Evolutionary conservation across 2,329 filamentous ascomycete genomes (phyloP).

Genomic region (Calycina marina): DNA sequence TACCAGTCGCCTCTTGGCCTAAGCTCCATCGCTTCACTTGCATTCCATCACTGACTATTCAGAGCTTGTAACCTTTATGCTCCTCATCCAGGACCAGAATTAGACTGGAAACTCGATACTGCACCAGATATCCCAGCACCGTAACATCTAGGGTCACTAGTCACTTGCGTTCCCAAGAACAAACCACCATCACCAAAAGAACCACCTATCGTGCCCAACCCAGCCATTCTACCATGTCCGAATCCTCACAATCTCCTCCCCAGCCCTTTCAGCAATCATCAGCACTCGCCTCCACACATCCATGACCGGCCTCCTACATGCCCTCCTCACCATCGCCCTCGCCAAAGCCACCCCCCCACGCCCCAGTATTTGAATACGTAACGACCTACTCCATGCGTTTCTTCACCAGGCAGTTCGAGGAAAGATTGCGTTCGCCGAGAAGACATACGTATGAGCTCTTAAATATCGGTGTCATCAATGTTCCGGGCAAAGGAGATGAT

Average conservation of each 20-base stretch:
- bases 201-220: neutral
- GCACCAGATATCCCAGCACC: neutral
- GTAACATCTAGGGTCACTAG: neutral
- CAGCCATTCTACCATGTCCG: slow-evolving; percentile 1
- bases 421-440: slow-evolving; percentile 12
- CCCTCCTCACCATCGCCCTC: slow-evolving; percentile 9
- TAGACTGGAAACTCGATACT: slow-evolving; percentile 7
- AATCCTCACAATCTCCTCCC: neutral
- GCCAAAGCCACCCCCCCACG: slow-evolving; percentile 1
- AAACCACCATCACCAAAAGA: neutral
- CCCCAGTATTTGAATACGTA: slow-evolving; percentile 1
- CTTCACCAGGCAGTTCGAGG: slow-evolving; percentile 2
- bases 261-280: slow-evolving; percentile 5
- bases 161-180: neutral
- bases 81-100: neutral
- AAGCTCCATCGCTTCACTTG: too few species aligned
- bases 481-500: neutral
- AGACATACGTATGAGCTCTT: slow-evolving; percentile 14
- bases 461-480: slow-evolving; percentile 12
- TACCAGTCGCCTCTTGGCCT: too few species aligned
- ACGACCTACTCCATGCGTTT: slow-evolving; percentile 1
- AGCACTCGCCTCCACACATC: slow-evolving; percentile 7
- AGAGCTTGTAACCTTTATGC: too few species aligned
- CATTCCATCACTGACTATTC: too few species aligned
- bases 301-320: slow-evolving; percentile 14